These are phyloP conservation scores for Naganishia liquefaciens DNA, from an alignment of 1,284 basidiomycete genomes.

Conservation along the genomic window DNA sequence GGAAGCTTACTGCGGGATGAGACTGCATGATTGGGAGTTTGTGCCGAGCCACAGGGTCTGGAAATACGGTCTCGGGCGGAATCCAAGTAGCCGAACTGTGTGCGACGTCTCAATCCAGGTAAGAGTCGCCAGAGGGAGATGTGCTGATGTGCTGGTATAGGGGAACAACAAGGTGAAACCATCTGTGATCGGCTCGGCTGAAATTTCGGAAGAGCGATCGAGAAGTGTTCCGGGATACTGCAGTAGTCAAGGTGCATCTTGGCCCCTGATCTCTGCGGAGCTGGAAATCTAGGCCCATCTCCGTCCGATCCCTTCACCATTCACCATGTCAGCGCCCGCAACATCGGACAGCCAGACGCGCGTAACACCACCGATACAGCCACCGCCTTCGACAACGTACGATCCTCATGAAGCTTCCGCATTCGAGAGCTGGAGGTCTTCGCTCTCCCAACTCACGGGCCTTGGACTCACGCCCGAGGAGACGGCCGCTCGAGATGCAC, in stretches of 20 bases:
- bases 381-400: neutral
- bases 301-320: neutral
- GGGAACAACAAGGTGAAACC: no score
- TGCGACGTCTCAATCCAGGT: no score
- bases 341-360: neutral
- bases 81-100: no score
- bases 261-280: no score
- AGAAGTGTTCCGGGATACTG: neutral
- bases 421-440: conserved; percentile 53
- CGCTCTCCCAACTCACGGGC: conserved; percentile 52
- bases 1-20: conserved; percentile 19
- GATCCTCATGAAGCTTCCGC: conserved; percentile 30
- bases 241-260: neutral
- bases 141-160: no score
- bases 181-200: neutral
- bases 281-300: no score
- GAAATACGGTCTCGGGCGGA: no score
- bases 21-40: conserved; percentile 6
- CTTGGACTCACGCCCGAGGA: conserved; percentile 50
- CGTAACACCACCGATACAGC: neutral
- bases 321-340: neutral
- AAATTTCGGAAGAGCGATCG: conserved; percentile 10
- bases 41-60: no score
- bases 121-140: no score
- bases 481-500: conserved; percentile 38